A percentile compares a stretch with the other conserved stretches of the same genome.
Conservation (phyloP, 2,329 filamentous ascomycete species). For the Aspergillus jensenii region DNA sequence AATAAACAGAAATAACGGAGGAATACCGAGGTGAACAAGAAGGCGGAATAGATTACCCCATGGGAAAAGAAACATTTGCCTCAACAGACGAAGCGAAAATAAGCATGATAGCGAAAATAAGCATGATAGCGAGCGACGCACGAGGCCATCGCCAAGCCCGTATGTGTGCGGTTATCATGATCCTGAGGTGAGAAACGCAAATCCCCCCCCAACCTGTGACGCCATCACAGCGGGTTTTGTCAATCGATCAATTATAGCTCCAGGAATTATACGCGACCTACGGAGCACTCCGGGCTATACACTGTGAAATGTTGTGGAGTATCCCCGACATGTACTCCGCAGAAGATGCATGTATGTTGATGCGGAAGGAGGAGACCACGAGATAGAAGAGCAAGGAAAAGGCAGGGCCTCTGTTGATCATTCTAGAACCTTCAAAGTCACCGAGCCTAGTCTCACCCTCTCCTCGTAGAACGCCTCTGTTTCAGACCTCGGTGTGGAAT, state of each 20-base stretch:
- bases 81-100: neutral
- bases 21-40: neutral
- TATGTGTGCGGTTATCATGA: neutral
- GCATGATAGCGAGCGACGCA: neutral
- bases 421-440: neutral
- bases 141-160: neutral
- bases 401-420: neutral
- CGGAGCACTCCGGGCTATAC: no score
- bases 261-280: no score
- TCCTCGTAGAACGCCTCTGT: neutral
- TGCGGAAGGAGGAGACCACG: neutral
- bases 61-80: neutral
- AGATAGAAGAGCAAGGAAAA: neutral
- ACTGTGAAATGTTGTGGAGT: neutral
- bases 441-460: neutral
- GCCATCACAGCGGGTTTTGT: neutral
- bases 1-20: neutral
- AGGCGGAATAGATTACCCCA: slow-evolving; percentile 1
- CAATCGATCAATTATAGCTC: neutral
- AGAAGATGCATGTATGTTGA: neutral
- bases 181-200: neutral
- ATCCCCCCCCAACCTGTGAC: neutral
- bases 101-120: slow-evolving; percentile 2
- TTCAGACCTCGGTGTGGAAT: neutral
- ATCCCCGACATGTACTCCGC: neutral